These are phyloP conservation scores for Pseudopyrenochaeta lycopersici DNA, from an alignment of 2,329 filamentous ascomycete species.

Conservation along the genomic window DNA sequence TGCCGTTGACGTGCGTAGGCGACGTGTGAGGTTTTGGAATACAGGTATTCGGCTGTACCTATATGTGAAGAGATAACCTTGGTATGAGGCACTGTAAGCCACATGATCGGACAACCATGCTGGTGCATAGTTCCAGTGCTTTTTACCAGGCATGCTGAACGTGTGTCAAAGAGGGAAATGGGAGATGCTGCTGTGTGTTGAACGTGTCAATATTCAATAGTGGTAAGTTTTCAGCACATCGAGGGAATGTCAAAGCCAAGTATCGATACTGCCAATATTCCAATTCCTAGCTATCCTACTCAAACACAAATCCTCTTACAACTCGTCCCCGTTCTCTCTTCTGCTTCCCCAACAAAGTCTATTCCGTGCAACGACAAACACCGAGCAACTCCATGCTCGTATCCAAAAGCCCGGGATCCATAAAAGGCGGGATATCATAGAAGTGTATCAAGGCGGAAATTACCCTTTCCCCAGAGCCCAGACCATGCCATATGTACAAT, in stretches of 20 bases:
- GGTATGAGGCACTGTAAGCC: no score
- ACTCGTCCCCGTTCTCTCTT: background rate
- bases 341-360: background rate
- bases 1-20: background rate
- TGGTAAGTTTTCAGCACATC: no score
- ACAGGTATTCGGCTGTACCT: background rate
- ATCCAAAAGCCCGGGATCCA: constrained; percentile 14
- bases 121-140: no score
- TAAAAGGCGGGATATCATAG: constrained; percentile 21
- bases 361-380: background rate
- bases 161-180: no score
- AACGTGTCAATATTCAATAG: no score
- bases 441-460: constrained; percentile 23
- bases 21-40: background rate
- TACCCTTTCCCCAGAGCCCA: constrained; percentile 12
- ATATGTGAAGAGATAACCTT: no score
- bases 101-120: no score
- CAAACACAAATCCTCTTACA: constrained; percentile 1
- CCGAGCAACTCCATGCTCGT: constrained; percentile 1
- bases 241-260: no score
- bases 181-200: no score
- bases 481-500: constrained; percentile 23
- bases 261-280: background rate
- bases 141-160: no score
- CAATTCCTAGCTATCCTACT: constrained; percentile 1